A percentile compares a stretch with the other conserved stretches of the same genome.
phyloP scores from a whole-genome alignment of 2,329 filamentous ascomycete genomes.

The Ascochyta viciae-villosae region DNA sequence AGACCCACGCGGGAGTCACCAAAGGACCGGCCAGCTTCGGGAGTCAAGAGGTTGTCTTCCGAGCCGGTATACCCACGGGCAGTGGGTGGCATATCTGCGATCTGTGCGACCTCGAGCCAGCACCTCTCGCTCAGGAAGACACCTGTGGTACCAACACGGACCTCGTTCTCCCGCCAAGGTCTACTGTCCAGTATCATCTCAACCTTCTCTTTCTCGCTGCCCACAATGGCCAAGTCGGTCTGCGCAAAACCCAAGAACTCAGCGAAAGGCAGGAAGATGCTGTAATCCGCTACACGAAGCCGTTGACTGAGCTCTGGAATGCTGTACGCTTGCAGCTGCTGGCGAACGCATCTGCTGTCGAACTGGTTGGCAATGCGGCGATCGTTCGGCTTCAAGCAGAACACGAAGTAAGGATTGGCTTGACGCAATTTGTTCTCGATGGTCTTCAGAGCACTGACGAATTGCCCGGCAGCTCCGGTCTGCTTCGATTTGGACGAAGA shows the following conservation, averaged over 20 bases:
- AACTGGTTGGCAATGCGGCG: constrained; percentile 97
- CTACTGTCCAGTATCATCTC: constrained; percentile 92
- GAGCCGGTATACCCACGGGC: constrained; percentile 38
- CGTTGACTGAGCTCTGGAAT: constrained; percentile 97
- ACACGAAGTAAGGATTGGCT: constrained; percentile 94
- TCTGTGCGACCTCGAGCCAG: constrained; percentile 87
- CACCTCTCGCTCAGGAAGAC: constrained; percentile 95
- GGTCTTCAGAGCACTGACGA: constrained; percentile 85
- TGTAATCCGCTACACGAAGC: constrained; percentile 92
- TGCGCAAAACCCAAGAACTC: constrained; percentile 93
- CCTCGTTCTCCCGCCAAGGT: constrained; percentile 91
- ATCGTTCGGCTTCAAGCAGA: constrained; percentile 97
- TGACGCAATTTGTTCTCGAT: constrained; percentile 87
- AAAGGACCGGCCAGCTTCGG: constrained; percentile 61
- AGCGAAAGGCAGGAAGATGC: constrained; percentile 91
- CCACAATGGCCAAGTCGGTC: constrained; percentile 82
- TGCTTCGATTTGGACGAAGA: constrained; percentile 64
- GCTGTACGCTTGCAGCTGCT: constrained; percentile 92
- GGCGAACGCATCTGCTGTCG: constrained; percentile 96
- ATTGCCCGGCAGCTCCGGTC: constrained; percentile 91
- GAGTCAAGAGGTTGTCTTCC: constrained; percentile 63
- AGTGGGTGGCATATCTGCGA: constrained; percentile 64
- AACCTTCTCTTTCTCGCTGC: constrained; percentile 89
- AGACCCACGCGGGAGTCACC: constrained; percentile 66
- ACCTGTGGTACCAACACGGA: constrained; percentile 87